These are phyloP conservation scores for Boletus edulis DNA, from an alignment of 768 basidiomycete genomes.

Conservation along the genomic window DNA sequence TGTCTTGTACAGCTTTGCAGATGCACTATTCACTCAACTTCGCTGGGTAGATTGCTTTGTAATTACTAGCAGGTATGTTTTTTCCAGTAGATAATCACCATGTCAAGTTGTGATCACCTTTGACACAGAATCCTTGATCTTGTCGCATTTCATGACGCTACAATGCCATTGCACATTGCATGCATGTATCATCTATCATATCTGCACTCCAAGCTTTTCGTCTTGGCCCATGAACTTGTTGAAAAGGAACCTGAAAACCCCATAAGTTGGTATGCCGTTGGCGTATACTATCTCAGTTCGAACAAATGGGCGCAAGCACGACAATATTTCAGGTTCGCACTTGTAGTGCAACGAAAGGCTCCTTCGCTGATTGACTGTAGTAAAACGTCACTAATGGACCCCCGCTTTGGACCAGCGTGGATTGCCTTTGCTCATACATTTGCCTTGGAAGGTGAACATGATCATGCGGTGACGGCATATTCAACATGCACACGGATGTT, in stretches of 20 bases:
- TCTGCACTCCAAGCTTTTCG: constrained; percentile 89
- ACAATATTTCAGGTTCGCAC: constrained; percentile 87
- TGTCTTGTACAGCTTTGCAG: constrained; percentile 86
- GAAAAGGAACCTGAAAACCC: constrained; percentile 91
- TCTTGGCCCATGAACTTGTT: constrained; percentile 94
- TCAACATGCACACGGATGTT: constrained; percentile 96
- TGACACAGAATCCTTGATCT: constrained; percentile 72
- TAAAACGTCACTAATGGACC: constrained; percentile 96
- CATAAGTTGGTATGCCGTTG: constrained; percentile 97
- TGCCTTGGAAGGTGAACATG: constrained; percentile 96
- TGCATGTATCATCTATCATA: constrained; percentile 97
- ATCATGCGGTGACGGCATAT: constrained; percentile 97
- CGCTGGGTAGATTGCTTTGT: constrained; percentile 94
- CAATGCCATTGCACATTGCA: constrained; percentile 92
- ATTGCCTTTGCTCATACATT: constrained; percentile 97
- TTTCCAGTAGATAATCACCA: neutral
- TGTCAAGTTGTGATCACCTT: neutral
- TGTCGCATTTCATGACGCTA: constrained; percentile 82
- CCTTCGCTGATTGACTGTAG: constrained; percentile 38
- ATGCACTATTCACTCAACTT: constrained; percentile 83
- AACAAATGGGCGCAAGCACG: constrained; percentile 89
- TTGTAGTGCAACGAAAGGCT: neutral
- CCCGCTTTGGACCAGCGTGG: constrained; percentile 95
- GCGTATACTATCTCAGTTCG: constrained; percentile 90
- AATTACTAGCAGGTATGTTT: constrained; percentile 71